A percentile compares a stretch with the other conserved stretches of the same genome.
These are phyloP conservation scores for Fusarium guadeloupense DNA, from an alignment of 2,329 filamentous ascomycete genomes.

Conservation along the genomic window DNA sequence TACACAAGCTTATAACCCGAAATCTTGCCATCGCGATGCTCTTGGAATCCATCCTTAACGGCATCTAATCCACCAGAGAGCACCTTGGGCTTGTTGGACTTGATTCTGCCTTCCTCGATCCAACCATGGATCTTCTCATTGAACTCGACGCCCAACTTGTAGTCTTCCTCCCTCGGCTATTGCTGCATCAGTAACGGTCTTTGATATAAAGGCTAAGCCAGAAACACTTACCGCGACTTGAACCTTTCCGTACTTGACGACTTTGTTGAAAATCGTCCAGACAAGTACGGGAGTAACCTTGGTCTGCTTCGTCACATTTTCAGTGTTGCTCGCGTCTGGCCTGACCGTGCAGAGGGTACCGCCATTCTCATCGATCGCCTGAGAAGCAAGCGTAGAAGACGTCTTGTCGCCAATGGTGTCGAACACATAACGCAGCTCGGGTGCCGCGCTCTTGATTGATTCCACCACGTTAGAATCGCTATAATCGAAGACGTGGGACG, in stretches of 20 bases:
- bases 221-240: constrained; percentile 49
- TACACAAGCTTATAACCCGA: constrained; percentile 54
- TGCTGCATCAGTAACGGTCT: neutral
- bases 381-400: constrained; percentile 48
- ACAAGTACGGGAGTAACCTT: constrained; percentile 55
- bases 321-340: constrained; percentile 52
- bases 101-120: constrained; percentile 48
- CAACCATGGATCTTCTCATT: constrained; percentile 49
- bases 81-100: constrained; percentile 47
- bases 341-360: constrained; percentile 53
- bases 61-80: constrained; percentile 44
- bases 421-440: constrained; percentile 50
- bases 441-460: constrained; percentile 47
- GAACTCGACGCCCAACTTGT: constrained; percentile 49
- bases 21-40: constrained; percentile 51
- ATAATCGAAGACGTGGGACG: constrained; percentile 53
- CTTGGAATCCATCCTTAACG: constrained; percentile 49
- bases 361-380: constrained; percentile 40
- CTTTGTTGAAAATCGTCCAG: constrained; percentile 54
- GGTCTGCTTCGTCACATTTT: constrained; percentile 45
- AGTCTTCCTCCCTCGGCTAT: constrained; percentile 48
- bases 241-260: constrained; percentile 49
- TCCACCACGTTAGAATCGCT: constrained; percentile 48
- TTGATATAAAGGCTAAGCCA: neutral
- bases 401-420: constrained; percentile 54